These are phyloP conservation scores for Didymella exigua DNA, from an alignment of 2,329 filamentous ascomycete species.

Conservation along the genomic window DNA sequence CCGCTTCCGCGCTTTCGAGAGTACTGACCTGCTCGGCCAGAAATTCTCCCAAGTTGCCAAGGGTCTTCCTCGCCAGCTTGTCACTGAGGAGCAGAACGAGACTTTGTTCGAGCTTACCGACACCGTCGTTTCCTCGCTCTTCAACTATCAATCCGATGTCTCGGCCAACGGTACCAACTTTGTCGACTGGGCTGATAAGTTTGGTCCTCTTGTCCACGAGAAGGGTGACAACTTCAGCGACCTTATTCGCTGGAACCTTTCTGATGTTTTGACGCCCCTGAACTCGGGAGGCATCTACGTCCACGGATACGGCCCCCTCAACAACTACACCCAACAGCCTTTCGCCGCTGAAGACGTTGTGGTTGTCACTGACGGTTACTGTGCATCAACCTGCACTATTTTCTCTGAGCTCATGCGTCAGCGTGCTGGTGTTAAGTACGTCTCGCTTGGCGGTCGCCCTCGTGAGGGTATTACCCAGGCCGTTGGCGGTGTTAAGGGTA, in stretches of 20 bases:
- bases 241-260: conserved; percentile 60
- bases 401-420: conserved; percentile 62
- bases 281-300: conserved; percentile 44
- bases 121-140: conserved; percentile 49
- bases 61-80: conserved; percentile 38
- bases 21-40: conserved; percentile 53
- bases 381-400: conserved; percentile 65
- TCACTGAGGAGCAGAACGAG: conserved; percentile 35
- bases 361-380: conserved; percentile 59
- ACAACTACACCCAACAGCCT: conserved; percentile 55
- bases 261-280: conserved; percentile 46
- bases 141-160: conserved; percentile 55
- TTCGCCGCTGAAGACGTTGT: conserved; percentile 65
- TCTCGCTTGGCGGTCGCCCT: conserved; percentile 66
- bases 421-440: conserved; percentile 60
- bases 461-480: conserved; percentile 57
- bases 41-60: conserved; percentile 45
- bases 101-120: conserved; percentile 44
- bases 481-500: conserved; percentile 69
- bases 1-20: conserved; percentile 59
- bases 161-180: conserved; percentile 58
- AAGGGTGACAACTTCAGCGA: conserved; percentile 62
- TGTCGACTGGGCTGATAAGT: conserved; percentile 54
- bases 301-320: conserved; percentile 42
- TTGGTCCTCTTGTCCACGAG: conserved; percentile 46